Percentiles rank a stretch among this genome's conserved stretches.
phyloP scores from a whole-genome alignment of 306 rosid genomes.

The Alnus glutinosa region DNA sequence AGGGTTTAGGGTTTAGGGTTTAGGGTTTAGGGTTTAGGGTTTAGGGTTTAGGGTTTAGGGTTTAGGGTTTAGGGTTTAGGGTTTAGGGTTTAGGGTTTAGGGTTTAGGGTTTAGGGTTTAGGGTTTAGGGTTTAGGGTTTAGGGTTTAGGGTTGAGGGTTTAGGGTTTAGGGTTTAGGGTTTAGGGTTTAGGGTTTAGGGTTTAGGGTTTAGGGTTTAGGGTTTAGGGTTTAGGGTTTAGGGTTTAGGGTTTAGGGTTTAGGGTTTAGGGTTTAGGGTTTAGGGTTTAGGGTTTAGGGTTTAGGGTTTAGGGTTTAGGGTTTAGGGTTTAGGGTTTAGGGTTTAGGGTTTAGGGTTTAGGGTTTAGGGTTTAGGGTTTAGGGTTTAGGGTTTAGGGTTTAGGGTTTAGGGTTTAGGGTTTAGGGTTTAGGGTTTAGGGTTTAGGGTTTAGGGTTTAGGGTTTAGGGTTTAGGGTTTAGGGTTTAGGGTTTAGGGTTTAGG shows the following conservation, averaged over 20 bases:
- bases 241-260: no score
- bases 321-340: not conserved
- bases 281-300: not conserved
- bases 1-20: not conserved
- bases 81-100: not conserved
- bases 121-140: not conserved
- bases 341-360: not conserved
- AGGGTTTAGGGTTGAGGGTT: not conserved
- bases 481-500: not conserved
- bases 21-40: not conserved
- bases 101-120: not conserved
- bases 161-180: not conserved
- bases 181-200: not conserved
- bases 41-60: not conserved
- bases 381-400: not conserved
- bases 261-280: not conserved
- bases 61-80: not conserved
- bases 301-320: not conserved
- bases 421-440: not conserved
- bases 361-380: not conserved
- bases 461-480: not conserved
- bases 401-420: not conserved
- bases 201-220: not conserved
- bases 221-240: not conserved
- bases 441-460: not conserved